A percentile compares a stretch with the other conserved stretches of the same genome.
Evolutionary conservation across 1,284 basidiomycete genomes (phyloP).

Genomic region (Xanthoconium separans): DNA sequence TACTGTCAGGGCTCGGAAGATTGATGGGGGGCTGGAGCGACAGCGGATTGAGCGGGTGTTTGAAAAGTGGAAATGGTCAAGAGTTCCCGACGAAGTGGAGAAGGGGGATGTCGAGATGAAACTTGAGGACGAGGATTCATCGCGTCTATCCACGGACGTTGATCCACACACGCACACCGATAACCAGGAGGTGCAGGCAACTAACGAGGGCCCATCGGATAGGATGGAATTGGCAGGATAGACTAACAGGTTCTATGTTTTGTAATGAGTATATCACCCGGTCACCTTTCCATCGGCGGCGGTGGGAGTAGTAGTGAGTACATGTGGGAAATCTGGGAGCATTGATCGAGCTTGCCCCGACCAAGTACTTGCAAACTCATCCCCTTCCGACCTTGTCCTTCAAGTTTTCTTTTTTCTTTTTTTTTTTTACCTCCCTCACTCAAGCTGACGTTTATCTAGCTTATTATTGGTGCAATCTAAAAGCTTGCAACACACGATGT

Average conservation of each 20-base stretch:
- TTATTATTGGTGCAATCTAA: background rate
- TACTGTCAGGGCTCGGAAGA: slow-evolving; percentile 59
- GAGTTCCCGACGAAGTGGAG: slow-evolving; percentile 8
- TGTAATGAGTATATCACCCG: slow-evolving; percentile 1
- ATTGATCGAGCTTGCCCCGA: background rate
- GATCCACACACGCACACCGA: slow-evolving; percentile 8
- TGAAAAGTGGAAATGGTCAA: slow-evolving; percentile 65
- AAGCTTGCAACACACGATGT: slow-evolving; percentile 23
- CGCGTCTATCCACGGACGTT: slow-evolving; percentile 2
- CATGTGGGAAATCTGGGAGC: slow-evolving; percentile 21
- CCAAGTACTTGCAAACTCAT: background rate
- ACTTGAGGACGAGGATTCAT: slow-evolving; percentile 15
- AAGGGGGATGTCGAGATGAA: slow-evolving; percentile 32
- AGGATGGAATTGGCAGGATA: slow-evolving; percentile 22
- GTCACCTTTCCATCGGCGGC: background rate
- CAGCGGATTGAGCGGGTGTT: slow-evolving; percentile 65
- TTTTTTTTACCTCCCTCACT: no score
- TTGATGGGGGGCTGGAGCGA: slow-evolving; percentile 57
- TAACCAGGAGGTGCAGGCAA: slow-evolving; percentile 4
- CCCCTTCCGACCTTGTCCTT: background rate
- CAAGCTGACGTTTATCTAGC: no score
- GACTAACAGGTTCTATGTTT: slow-evolving; percentile 11
- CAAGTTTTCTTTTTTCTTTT: background rate
- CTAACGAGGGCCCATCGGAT: slow-evolving; percentile 2
- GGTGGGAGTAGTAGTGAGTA: no score